These are phyloP conservation scores for Candida corydali DNA, from an alignment of 805 yeast species.

Conservation along the genomic window DNA sequence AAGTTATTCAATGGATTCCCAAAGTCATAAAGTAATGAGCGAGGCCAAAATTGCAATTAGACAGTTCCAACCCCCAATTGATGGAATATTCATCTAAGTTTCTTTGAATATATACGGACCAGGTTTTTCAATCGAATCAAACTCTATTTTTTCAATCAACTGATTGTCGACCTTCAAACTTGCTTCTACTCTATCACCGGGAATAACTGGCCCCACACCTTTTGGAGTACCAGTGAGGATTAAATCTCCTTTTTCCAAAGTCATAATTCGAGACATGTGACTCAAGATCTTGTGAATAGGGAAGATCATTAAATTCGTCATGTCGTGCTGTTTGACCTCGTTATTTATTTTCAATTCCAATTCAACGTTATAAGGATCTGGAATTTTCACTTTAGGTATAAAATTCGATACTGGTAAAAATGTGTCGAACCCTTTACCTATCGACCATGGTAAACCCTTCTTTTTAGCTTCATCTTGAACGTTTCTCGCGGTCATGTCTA, in stretches of 20 bases:
- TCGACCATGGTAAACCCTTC: slow-evolving; percentile 95
- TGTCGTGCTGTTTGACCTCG: slow-evolving; percentile 63
- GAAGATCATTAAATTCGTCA: slow-evolving; percentile 81
- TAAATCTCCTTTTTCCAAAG: slow-evolving; percentile 85
- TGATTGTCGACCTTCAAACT: slow-evolving; percentile 54
- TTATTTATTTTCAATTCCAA: slow-evolving; percentile 69
- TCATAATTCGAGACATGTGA: slow-evolving; percentile 84
- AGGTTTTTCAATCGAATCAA: slow-evolving; percentile 51
- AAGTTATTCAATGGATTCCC: slow-evolving; percentile 85
- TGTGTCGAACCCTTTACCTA: slow-evolving; percentile 95
- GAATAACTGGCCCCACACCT: slow-evolving; percentile 82
- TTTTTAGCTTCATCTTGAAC: slow-evolving; percentile 92
- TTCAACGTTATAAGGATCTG: slow-evolving; percentile 70
- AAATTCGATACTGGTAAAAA: slow-evolving; percentile 81
- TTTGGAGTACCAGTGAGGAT: slow-evolving; percentile 96
- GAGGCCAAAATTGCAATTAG: slow-evolving; percentile 73
- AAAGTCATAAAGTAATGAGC: slow-evolving; percentile 65
- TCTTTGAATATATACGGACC: slow-evolving; percentile 40
- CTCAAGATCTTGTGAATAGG: slow-evolving; percentile 77
- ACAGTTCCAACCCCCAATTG: slow-evolving; percentile 38
- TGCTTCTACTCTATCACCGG: slow-evolving; percentile 78
- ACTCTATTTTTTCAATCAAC: slow-evolving; percentile 49
- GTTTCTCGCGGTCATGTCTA: slow-evolving; percentile 93
- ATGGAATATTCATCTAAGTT: slow-evolving; percentile 33
- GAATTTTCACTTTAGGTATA: slow-evolving; percentile 61